Evolutionary conservation across 73 alveolate genomes (phyloP).

Genomic region (Paramecium biaurelia): DNA sequence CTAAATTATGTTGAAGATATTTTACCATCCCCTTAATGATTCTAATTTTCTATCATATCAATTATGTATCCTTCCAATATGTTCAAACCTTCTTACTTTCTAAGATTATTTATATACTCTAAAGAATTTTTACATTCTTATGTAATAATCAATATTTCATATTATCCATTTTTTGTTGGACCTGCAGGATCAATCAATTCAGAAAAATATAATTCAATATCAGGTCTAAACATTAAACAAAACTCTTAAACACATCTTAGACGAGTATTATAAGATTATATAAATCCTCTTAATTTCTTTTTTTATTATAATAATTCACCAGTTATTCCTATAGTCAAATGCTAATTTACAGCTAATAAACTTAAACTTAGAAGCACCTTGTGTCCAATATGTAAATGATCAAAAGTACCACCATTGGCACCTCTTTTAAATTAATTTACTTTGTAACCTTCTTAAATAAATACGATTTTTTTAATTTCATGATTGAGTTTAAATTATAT

Average conservation of each 20-base stretch:
- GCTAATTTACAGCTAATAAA: background rate
- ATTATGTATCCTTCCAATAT: background rate
- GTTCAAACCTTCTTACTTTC: background rate
- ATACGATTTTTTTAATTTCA: background rate
- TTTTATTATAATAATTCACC: background rate
- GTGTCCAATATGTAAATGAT: conserved; percentile 38
- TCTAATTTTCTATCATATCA: background rate
- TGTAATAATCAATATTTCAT: background rate
- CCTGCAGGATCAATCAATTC: conserved; percentile 18
- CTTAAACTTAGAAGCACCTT: background rate
- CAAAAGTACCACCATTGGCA: conserved; percentile 50
- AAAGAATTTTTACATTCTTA: background rate
- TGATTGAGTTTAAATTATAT: background rate
- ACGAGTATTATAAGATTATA: background rate
- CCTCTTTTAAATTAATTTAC: background rate
- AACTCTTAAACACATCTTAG: background rate
- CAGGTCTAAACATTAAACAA: background rate
- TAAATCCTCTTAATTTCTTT: background rate
- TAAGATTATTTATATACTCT: background rate
- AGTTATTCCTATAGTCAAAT: conserved; percentile 37
- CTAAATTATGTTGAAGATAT: conserved; percentile 11
- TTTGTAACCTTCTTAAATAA: background rate
- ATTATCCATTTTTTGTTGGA: conserved; percentile 17
- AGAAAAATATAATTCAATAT: background rate
- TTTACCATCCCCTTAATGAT: background rate